Base-by-base conservation (phyloP, 2,329 filamentous ascomycete genomes). In the Tolypocladium amazonense region DNA sequence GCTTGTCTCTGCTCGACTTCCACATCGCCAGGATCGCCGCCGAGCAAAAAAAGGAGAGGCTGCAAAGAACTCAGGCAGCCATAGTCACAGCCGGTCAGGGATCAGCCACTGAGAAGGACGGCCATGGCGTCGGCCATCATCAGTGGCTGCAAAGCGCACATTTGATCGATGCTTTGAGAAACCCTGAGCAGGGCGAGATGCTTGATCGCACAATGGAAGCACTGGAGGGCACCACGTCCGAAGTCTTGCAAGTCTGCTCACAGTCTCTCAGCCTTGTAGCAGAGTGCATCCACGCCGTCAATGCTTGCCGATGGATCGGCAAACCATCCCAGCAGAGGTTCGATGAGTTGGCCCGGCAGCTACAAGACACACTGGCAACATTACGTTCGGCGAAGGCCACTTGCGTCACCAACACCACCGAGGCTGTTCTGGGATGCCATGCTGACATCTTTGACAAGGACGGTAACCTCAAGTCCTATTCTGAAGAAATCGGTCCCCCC, bases 1-100 rank as follows among this genome's bases (percentile, higher is more conserved):
- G 67, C 7, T 30, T 77, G 0, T 72, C 72, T 0, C 59, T 80
- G 4, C 56, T 79, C 12, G 76, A 79, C n/a, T 71, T 78, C 18
- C 77, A 79, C 12, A 73, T 78, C 6, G 64, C 67, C 1, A 70
- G 71, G 4, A 35, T 70, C 43, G 62, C 58, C 0, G 65, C 65
- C 0, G 63, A 60, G 6, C 56, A 66, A 20, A 70, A 67, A 35
- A 60, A 61, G 14, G 60, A 69, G 9, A 57, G 59, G 23, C 56
- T 57, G 39, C 62, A 15, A 52, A 38, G 50, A 5, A 53, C 57
- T 8, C 43, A 59, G 5, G 55, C 57, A 0, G 47, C 55, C 4
- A 20, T 37, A 8, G 35, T 61, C 3, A 52, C 56, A 3, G 58
- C 23, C 0, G 25, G 56, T 0, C 47, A 43, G 0, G 52, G 58